Conservation (phyloP, 2,329 filamentous ascomycete genomes). For the Fonsecaea erecta region DNA sequence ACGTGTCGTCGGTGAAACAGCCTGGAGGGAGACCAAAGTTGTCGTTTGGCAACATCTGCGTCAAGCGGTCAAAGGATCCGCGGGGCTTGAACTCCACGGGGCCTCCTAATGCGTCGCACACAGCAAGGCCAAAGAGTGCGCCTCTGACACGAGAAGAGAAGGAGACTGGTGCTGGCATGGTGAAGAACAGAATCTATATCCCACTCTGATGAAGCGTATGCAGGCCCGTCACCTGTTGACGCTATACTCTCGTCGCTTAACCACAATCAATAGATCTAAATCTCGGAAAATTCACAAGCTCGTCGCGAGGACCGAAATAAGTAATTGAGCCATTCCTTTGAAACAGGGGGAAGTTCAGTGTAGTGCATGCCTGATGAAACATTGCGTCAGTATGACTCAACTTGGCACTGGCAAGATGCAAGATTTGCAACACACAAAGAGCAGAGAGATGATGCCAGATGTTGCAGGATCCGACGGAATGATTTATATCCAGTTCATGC, state of each 20-base stretch:
- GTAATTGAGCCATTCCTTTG: not conserved
- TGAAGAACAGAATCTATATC: not conserved
- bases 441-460: not conserved
- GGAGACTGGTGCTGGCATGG: constrained; percentile 8
- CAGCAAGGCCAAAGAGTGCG: constrained; percentile 48
- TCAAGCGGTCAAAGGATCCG: constrained; percentile 45
- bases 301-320: not conserved
- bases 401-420: not conserved
- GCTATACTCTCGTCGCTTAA: not conserved
- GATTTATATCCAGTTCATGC: not conserved
- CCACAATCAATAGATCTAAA: not conserved
- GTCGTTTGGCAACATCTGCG: constrained; percentile 41
- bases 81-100: constrained; percentile 48
- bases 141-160: constrained; percentile 40
- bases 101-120: constrained; percentile 50
- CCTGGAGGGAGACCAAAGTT: constrained; percentile 47
- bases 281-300: not conserved
- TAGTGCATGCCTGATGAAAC: not conserved
- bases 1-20: constrained; percentile 52
- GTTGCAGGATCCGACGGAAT: not conserved
- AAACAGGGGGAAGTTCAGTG: not conserved
- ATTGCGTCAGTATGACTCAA: constrained; percentile 2
- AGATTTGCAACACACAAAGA: not conserved
- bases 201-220: not conserved
- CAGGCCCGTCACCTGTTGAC: not conserved